These are phyloP conservation scores for Ampelocalamus luodianensis DNA, from an alignment of 176 grass and related monocot species.

Conservation along the genomic window DNA sequence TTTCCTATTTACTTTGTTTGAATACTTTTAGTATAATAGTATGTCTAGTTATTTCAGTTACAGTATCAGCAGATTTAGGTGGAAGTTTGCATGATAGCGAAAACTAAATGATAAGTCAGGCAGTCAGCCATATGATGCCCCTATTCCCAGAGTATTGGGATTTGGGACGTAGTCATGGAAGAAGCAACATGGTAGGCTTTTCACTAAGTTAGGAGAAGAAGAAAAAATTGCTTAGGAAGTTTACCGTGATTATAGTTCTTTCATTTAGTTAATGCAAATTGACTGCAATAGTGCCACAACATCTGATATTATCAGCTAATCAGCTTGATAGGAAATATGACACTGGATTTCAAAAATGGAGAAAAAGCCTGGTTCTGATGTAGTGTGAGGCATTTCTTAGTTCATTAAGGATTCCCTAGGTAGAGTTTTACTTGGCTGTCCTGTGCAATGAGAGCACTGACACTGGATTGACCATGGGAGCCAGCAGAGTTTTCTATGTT, in stretches of 20 bases:
- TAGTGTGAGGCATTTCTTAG: constrained; percentile 9
- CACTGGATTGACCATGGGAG: background rate
- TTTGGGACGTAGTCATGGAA: background rate
- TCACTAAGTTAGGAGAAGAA: background rate
- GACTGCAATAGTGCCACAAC: background rate
- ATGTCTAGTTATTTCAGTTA: background rate
- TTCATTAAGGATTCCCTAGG: constrained; percentile 23
- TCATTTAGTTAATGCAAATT: constrained; percentile 24
- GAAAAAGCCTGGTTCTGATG: background rate
- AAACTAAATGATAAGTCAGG: background rate
- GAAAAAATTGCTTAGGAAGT: background rate
- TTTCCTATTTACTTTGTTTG: constrained; percentile 12
- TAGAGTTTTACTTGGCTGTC: constrained; percentile 2
- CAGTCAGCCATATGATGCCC: background rate
- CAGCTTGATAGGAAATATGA: background rate
- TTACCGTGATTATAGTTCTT: background rate
- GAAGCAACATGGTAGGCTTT: background rate
- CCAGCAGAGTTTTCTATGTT: background rate
- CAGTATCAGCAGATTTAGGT: constrained; percentile 4
- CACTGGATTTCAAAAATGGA: background rate
- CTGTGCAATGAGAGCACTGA: constrained; percentile 22
- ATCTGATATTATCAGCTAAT: constrained; percentile 18
- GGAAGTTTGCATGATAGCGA: background rate
- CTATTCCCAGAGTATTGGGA: background rate
- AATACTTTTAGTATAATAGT: background rate